These are phyloP conservation scores for Heliamphora pulchella DNA, from an alignment of 179 eudicot genomes.

Conservation along the genomic window DNA sequence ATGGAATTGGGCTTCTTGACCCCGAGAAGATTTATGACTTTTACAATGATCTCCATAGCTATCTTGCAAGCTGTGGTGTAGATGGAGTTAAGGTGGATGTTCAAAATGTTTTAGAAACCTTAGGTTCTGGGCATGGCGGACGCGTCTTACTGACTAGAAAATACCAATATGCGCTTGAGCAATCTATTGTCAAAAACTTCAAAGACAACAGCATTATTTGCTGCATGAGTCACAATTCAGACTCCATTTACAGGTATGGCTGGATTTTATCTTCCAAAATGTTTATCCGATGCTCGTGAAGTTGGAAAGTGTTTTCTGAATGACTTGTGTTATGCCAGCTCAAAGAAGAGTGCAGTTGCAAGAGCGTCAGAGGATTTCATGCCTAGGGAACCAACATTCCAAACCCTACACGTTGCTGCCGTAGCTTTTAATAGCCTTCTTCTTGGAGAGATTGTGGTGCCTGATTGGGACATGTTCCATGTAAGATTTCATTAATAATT, in stretches of 20 bases:
- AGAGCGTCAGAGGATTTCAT: constrained; percentile 85
- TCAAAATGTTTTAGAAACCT: constrained; percentile 57
- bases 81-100: constrained; percentile 90
- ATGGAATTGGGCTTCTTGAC: constrained; percentile 58
- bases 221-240: constrained; percentile 76
- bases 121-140: constrained; percentile 69
- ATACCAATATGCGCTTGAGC: constrained; percentile 60
- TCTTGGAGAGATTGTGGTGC: constrained; percentile 74
- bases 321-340: constrained; percentile 29
- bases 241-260: constrained; percentile 59
- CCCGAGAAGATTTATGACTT: constrained; percentile 54
- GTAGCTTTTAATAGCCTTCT: constrained; percentile 71
- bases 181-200: constrained; percentile 55
- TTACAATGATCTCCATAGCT: constrained; percentile 60
- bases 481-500: constrained; percentile 24
- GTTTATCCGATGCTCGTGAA: constrained; percentile 20
- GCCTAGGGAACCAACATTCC: constrained; percentile 59
- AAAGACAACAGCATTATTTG: constrained; percentile 54
- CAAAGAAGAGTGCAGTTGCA: constrained; percentile 53
- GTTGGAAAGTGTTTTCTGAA: constrained; percentile 9
- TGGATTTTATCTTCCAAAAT: neutral
- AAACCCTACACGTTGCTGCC: constrained; percentile 64
- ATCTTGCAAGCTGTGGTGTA: constrained; percentile 55
- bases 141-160: constrained; percentile 53
- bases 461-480: constrained; percentile 97